Evolutionary conservation across 164 flowering plant genomes (phyloP), one percentile per base, ranked within the genome.

Genomic region (Santalum album): DNA sequence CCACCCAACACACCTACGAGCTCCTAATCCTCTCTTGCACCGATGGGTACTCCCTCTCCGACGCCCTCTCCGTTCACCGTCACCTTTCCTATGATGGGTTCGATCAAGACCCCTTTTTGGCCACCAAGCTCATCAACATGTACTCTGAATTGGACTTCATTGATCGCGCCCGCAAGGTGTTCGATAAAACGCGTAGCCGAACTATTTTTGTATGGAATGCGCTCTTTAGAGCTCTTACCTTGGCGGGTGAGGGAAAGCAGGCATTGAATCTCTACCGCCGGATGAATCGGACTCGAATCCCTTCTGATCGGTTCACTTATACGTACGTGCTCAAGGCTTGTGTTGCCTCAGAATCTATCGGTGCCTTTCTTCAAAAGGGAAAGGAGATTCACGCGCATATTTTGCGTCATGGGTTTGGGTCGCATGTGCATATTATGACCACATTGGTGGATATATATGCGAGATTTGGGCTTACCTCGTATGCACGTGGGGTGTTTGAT

Each of bases 121-220:
- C 83, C 9, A 86, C 98, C 23, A 91, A 88, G 53, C 88, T 91
- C 56, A 86, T 87, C 25, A 56, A 76, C 44, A 76, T 75, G 81
- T 87, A 82, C 38, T 67, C 83, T 0, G 71, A 77, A 19, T 65
- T 88, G 44, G 74, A 62, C 34, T 56, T 77, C 12, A 32, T 85
- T 23, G 78, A 74, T 2, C 32, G 69, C 43, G 96, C 87, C 1
- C 83, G 83, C 32, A 54, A 74, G 51, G 95, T 87, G 88, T 90
- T 87, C 57, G 89, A 85, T 51, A 53, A 73, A 80, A 79, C 67
- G 44, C 70, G 25, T 17, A 44, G 65, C 2, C 78, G 70, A 65
- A 85, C 94, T 18, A 69, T 85, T 0, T 90, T 61, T 58, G 80
- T 87, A 0, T 87, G 83, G 83, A 85, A 90, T 51, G 96, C 94